phyloP scores from a whole-genome alignment of 2,329 filamentous ascomycete genomes.

The Volutella citrinella region DNA sequence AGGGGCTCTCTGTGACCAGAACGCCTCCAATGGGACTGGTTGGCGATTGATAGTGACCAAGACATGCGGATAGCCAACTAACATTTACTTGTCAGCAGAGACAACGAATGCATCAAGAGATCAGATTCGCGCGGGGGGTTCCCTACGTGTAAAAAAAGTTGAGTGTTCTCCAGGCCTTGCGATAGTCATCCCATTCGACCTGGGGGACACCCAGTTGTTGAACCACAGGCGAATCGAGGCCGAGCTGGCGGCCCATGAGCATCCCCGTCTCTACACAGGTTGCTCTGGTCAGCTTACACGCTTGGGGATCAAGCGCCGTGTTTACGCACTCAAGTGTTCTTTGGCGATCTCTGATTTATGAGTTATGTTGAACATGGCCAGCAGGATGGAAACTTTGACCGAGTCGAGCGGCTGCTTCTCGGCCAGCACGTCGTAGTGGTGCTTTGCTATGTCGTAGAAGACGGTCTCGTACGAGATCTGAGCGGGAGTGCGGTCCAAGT shows the following conservation, averaged over 20 bases:
- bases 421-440: slow-evolving; percentile 5
- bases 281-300: slow-evolving; percentile 7
- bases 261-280: too few species aligned
- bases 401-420: slow-evolving; percentile 7
- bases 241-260: too few species aligned
- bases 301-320: slow-evolving; percentile 9
- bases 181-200: slow-evolving; percentile 5
- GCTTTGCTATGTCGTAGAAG: slow-evolving; percentile 10
- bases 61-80: too few species aligned
- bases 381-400: slow-evolving; percentile 10
- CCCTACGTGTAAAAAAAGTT: slow-evolving; percentile 12
- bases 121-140: too few species aligned
- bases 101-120: too few species aligned
- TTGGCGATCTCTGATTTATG: too few species aligned
- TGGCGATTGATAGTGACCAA: too few species aligned
- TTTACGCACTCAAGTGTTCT: too few species aligned
- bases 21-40: too few species aligned
- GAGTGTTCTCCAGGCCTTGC: slow-evolving; percentile 8
- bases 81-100: too few species aligned
- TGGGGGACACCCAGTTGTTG: background rate
- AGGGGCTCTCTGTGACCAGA: too few species aligned
- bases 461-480: slow-evolving; percentile 1
- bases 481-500: slow-evolving; percentile 1
- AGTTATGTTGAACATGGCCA: slow-evolving; percentile 14
- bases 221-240: too few species aligned